phyloP scores from a whole-genome alignment of 257 asterid genomes.

The Solanum pimpinellifolium region DNA sequence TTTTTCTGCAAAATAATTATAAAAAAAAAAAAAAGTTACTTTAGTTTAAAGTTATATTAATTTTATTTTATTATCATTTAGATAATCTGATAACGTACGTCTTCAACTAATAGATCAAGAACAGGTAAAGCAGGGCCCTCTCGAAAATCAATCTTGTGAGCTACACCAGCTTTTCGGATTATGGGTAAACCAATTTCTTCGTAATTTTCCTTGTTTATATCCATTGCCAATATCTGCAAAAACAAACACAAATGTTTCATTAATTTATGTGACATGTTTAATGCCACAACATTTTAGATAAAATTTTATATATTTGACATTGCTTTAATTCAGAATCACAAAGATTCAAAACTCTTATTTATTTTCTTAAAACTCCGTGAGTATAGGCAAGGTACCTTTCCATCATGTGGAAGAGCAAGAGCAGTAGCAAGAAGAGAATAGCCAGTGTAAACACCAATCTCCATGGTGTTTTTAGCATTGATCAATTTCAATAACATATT shows the following conservation, averaged over 20 bases:
- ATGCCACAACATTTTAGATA: too few relatives aligned
- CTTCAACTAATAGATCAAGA: constrained; percentile 50
- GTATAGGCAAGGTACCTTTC: constrained; percentile 34
- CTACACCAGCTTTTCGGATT: constrained; percentile 73
- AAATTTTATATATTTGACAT: too few relatives aligned
- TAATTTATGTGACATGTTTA: too few relatives aligned
- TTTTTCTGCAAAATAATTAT: constrained; percentile 8
- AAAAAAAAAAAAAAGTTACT: not conserved
- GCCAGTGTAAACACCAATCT: constrained; percentile 90
- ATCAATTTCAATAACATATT: constrained; percentile 76
- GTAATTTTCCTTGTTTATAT: constrained; percentile 65
- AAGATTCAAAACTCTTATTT: too few relatives aligned
- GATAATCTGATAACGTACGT: constrained; percentile 15
- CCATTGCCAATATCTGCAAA: constrained; percentile 88
- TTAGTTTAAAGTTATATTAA: not conserved
- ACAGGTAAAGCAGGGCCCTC: constrained; percentile 79
- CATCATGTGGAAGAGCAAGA: constrained; percentile 72
- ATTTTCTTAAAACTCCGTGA: too few relatives aligned
- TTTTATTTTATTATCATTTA: not conserved
- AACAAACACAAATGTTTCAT: not conserved
- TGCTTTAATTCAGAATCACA: too few relatives aligned
- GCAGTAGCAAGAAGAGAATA: constrained; percentile 83
- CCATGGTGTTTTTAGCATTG: constrained; percentile 89
- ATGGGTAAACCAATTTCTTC: constrained; percentile 62
- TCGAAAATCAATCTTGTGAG: constrained; percentile 65